These are phyloP conservation scores for Ambrosia artemisiifolia DNA, from an alignment of 129 eudicot genomes.

Conservation along the genomic window DNA sequence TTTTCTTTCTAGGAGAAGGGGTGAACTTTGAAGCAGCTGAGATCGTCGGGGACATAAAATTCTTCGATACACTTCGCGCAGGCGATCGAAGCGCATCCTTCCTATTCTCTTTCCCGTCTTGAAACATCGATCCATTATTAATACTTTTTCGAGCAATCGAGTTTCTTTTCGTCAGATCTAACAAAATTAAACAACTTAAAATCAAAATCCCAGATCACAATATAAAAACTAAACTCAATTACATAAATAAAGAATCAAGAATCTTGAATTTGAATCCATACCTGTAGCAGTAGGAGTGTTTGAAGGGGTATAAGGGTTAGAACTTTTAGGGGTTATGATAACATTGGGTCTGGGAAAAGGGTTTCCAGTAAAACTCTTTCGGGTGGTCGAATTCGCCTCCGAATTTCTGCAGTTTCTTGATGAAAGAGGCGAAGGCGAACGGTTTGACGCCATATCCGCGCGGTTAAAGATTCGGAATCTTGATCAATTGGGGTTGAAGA, in stretches of 20 bases:
- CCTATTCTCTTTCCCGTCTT: slow-evolving; percentile 71
- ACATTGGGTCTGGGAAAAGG: slow-evolving; percentile 50
- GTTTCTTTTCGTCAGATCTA: slow-evolving; percentile 41
- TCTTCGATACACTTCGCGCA: slow-evolving; percentile 44
- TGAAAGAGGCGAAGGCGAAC: slow-evolving; percentile 80
- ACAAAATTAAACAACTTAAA: not conserved
- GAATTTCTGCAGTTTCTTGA: slow-evolving; percentile 50
- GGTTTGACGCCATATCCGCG: slow-evolving; percentile 28
- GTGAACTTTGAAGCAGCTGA: slow-evolving; percentile 76
- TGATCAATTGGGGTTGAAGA: not conserved
- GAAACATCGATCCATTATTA: slow-evolving; percentile 14
- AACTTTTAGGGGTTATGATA: slow-evolving; percentile 40
- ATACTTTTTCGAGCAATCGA: slow-evolving; percentile 29
- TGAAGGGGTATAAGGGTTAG: slow-evolving; percentile 55
- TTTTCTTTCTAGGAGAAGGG: slow-evolving; percentile 71
- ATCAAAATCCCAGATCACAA: not conserved
- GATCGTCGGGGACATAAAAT: slow-evolving; percentile 78
- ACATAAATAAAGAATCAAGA: not conserved
- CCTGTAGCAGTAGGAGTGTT: slow-evolving; percentile 68
- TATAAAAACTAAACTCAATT: not conserved
- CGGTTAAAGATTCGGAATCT: slow-evolving; percentile 6
- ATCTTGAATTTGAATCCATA: slow-evolving; percentile 3
- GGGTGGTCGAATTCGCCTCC: slow-evolving; percentile 36
- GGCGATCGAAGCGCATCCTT: slow-evolving; percentile 37
- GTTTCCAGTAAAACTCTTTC: slow-evolving; percentile 67